Percentiles rank a stretch among this genome's conserved stretches.
Conservation (phyloP, 306 rosid species). For the Sphenostylis stenocarpa region DNA sequence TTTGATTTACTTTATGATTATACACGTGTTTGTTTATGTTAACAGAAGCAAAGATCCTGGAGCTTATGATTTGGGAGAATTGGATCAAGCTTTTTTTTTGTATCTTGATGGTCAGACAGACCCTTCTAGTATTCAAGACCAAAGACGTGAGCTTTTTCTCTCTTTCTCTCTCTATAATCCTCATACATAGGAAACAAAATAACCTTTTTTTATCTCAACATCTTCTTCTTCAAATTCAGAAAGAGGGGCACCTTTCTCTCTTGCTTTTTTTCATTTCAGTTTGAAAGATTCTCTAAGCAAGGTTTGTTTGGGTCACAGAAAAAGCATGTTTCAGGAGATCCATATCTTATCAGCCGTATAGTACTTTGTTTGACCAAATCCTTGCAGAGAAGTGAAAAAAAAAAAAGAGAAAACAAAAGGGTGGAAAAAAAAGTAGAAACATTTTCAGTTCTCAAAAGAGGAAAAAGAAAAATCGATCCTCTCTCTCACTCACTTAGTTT, state of each 20-base stretch:
- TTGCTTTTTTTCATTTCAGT: background rate
- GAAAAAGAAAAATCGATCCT: background rate
- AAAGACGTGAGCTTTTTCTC: constrained; percentile 54
- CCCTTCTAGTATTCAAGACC: constrained; percentile 58
- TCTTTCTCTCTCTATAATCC: background rate
- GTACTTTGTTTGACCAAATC: constrained; percentile 72
- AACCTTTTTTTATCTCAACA: background rate
- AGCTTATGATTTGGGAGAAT: constrained; percentile 84
- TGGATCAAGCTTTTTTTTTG: constrained; percentile 89
- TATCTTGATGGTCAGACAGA: constrained; percentile 82
- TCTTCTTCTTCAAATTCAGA: constrained; percentile 20
- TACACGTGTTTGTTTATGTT: background rate
- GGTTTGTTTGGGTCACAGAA: constrained; percentile 49
- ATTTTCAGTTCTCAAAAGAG: constrained; percentile 6
- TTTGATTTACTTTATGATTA: background rate
- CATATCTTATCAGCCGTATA: constrained; percentile 43
- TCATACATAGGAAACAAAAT: background rate
- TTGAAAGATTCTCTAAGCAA: constrained; percentile 39
- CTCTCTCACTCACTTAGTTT: background rate
- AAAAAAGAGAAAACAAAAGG: too few species aligned
- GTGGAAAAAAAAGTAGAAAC: background rate
- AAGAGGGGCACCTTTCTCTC: constrained; percentile 26
- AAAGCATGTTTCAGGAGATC: constrained; percentile 52
- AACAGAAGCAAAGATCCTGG: constrained; percentile 71
- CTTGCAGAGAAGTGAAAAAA: constrained; percentile 13